phyloP scores from a whole-genome alignment of 177 flowering plant species.

The Vitis hybrid region DNA sequence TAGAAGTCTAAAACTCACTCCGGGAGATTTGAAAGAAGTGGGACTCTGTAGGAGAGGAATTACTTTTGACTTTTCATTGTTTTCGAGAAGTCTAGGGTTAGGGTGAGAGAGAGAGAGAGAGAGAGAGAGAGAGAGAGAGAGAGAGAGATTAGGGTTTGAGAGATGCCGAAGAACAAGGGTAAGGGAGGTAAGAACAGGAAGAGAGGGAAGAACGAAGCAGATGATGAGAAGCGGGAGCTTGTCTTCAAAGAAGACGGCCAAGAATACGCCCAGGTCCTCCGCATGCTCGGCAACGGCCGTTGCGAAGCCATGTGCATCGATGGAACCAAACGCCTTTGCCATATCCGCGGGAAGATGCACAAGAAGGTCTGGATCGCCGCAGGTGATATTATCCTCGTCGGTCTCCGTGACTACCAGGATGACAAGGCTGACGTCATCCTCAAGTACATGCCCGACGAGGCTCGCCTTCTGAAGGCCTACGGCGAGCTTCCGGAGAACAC shows the following conservation, averaged over 20 bases:
- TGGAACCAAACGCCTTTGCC: slow-evolving; percentile 44
- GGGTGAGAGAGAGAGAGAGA: too few species aligned
- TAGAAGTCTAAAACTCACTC: too few species aligned
- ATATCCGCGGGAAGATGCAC: slow-evolving; percentile 54
- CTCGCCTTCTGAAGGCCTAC: slow-evolving; percentile 65
- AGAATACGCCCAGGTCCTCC: slow-evolving; percentile 46
- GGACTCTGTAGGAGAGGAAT: too few species aligned
- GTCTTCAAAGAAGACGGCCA: slow-evolving; percentile 49
- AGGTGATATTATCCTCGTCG: slow-evolving; percentile 46
- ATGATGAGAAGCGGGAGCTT: slow-evolving; percentile 50
- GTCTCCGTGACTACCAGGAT: slow-evolving; percentile 56
- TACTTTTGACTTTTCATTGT: too few species aligned
- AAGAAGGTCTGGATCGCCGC: slow-evolving; percentile 54
- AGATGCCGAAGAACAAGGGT: slow-evolving; percentile 56
- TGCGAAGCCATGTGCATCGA: slow-evolving; percentile 48
- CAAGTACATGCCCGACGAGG: slow-evolving; percentile 78
- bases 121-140: too few species aligned
- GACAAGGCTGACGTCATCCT: slow-evolving; percentile 78
- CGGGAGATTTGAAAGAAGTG: too few species aligned
- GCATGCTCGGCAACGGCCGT: slow-evolving; percentile 50
- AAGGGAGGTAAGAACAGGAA: slow-evolving; percentile 55
- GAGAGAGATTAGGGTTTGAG: too few species aligned
- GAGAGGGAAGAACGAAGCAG: slow-evolving; percentile 53
- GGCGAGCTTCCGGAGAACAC: slow-evolving; percentile 66
- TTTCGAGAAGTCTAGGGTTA: background rate